A percentile compares a stretch with the other conserved stretches of the same genome.
Conservation (phyloP, 257 asterid genomes). For the Voacanga thouarsii region DNA sequence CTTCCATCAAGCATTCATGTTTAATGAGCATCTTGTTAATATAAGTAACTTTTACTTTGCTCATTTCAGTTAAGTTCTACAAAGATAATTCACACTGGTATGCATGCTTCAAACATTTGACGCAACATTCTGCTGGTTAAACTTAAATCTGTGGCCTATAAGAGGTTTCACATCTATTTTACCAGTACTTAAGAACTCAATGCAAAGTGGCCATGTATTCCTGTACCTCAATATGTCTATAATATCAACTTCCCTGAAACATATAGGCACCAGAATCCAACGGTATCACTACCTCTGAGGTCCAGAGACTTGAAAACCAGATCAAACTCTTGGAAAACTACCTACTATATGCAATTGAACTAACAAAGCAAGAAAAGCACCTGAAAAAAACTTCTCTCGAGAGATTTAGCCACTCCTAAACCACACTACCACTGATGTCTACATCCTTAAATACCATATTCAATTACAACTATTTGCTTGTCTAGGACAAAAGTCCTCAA, state of each 20-base stretch:
- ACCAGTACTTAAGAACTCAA: conserved; percentile 72
- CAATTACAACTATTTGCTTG: background rate
- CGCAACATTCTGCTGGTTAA: conserved; percentile 77
- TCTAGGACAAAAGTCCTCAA: background rate
- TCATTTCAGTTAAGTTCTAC: too few species aligned
- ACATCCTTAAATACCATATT: background rate
- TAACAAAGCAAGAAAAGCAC: background rate
- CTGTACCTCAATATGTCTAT: conserved; percentile 87
- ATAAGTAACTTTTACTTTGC: background rate
- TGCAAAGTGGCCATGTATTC: conserved; percentile 93
- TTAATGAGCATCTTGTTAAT: too few species aligned
- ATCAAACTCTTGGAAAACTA: background rate
- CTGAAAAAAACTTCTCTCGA: background rate
- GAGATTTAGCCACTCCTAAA: background rate
- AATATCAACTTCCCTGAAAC: conserved; percentile 80
- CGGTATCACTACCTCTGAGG: background rate
- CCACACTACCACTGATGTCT: background rate
- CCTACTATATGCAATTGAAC: background rate
- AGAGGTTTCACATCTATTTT: conserved; percentile 88
- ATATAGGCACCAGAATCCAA: background rate
- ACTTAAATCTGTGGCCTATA: conserved; percentile 82
- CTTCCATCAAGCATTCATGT: too few species aligned
- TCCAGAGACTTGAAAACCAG: background rate
- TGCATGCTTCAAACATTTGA: too few species aligned
- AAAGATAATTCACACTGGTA: too few species aligned